These are phyloP conservation scores for Castanospermum australe DNA, from an alignment of 306 rosid genomes.

Conservation along the genomic window DNA sequence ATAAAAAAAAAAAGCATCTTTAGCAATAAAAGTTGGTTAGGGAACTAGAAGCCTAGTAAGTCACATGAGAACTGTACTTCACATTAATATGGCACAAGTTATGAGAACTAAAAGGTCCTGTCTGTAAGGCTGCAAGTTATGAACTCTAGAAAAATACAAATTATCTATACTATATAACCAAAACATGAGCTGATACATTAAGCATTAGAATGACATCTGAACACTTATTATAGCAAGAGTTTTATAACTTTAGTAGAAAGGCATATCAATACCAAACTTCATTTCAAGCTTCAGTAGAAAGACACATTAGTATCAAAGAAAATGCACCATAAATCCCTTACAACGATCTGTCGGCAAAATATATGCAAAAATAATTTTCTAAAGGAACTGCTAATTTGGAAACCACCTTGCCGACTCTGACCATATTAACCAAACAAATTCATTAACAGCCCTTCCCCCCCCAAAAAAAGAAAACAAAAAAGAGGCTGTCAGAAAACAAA, in stretches of 20 bases:
- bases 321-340: background rate
- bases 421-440: background rate
- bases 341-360: background rate
- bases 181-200: background rate
- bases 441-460: background rate
- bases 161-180: background rate
- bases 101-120: background rate
- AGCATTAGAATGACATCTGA: background rate
- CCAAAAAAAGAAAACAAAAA: background rate
- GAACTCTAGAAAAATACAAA: background rate
- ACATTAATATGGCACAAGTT: conserved; percentile 6
- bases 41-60: conserved; percentile 18
- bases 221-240: background rate
- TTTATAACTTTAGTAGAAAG: background rate
- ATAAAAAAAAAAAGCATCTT: background rate
- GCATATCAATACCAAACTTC: background rate
- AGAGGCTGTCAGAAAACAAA: background rate
- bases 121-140: background rate
- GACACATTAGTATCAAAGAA: background rate
- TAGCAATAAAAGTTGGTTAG: background rate
- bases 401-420: background rate
- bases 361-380: background rate
- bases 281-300: background rate
- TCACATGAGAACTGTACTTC: background rate
- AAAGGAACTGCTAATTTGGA: background rate